These are phyloP conservation scores for Calonectria honghensis DNA, from an alignment of 2,329 filamentous ascomycete genomes.

Conservation along the genomic window DNA sequence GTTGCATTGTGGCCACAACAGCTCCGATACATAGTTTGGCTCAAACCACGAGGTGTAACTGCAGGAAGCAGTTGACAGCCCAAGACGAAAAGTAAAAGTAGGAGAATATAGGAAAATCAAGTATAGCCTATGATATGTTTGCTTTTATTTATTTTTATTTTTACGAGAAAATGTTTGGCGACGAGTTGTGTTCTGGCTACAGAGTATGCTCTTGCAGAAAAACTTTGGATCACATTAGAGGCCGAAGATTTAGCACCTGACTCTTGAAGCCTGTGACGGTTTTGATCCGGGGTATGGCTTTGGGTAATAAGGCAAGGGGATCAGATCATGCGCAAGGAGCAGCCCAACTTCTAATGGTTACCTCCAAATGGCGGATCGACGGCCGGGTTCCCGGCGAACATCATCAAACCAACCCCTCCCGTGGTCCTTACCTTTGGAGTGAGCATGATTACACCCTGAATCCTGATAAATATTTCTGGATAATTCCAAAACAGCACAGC, in stretches of 20 bases:
- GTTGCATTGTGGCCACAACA: background rate
- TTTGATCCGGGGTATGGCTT: background rate
- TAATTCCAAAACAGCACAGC: slow-evolving; percentile 2
- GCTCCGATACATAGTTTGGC: background rate
- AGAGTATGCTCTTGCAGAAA: background rate
- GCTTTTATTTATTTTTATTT: background rate
- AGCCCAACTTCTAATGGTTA: background rate
- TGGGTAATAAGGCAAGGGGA: slow-evolving; percentile 16
- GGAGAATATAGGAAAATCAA: background rate
- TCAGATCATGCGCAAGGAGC: slow-evolving; percentile 2
- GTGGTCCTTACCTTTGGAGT: no score
- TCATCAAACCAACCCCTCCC: background rate
- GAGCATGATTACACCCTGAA: background rate
- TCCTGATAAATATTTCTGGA: background rate
- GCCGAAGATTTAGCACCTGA: background rate
- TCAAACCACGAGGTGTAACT: background rate
- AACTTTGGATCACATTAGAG: background rate
- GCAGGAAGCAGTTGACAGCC: background rate
- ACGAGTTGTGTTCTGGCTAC: background rate
- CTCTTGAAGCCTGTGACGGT: background rate
- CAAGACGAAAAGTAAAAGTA: background rate
- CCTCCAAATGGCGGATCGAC: background rate
- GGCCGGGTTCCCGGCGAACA: background rate
- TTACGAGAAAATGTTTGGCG: background rate
- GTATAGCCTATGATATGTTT: background rate